A percentile compares a stretch with the other conserved stretches of the same genome.
phyloP scores from a whole-genome alignment of 805 yeast genomes.

The Saccharomycopsis sp. region DNA sequence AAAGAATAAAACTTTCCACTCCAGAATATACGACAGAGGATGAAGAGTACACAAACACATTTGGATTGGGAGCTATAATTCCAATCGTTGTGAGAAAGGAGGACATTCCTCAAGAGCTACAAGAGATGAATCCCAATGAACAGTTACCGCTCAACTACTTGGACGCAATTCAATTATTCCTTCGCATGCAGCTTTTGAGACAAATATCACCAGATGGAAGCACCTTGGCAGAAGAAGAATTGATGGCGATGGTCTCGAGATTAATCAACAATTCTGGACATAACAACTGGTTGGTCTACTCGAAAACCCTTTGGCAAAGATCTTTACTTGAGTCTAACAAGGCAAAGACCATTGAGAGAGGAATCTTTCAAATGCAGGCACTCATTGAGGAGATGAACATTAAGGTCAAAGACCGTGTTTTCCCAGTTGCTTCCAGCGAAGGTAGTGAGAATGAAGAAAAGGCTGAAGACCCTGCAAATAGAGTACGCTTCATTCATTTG shows the following conservation, averaged over 20 bases:
- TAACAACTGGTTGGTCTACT: conserved; percentile 68
- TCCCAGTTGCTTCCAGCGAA: conserved; percentile 36
- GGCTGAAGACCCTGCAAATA: conserved; percentile 34
- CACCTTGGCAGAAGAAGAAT: conserved; percentile 71
- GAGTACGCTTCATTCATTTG: conserved; percentile 66
- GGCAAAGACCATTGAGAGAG: conserved; percentile 87
- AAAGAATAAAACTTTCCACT: conserved; percentile 5
- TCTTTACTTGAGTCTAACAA: conserved; percentile 74
- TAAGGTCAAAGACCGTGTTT: conserved; percentile 49
- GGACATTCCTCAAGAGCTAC: conserved; percentile 51
- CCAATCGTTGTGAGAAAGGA: conserved; percentile 59
- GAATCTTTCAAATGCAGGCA: conserved; percentile 86
- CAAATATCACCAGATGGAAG: conserved; percentile 69
- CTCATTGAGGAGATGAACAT: conserved; percentile 83
- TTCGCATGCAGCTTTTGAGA: conserved; percentile 56
- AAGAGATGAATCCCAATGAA: conserved; percentile 63
- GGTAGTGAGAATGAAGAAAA: conserved; percentile 19
- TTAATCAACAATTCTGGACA: conserved; percentile 36
- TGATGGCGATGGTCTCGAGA: conserved; percentile 69
- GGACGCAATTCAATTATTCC: conserved; percentile 68
- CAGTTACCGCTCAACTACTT: conserved; percentile 68
- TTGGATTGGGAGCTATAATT: conserved; percentile 30
- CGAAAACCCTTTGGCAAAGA: conserved; percentile 85
- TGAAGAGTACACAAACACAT: conserved; percentile 34
- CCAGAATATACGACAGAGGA: conserved; percentile 25